A percentile compares a stretch with the other conserved stretches of the same genome.
These are phyloP conservation scores for Ophiostoma pallidulum DNA, from an alignment of 2,329 filamentous ascomycete species.

Conservation along the genomic window DNA sequence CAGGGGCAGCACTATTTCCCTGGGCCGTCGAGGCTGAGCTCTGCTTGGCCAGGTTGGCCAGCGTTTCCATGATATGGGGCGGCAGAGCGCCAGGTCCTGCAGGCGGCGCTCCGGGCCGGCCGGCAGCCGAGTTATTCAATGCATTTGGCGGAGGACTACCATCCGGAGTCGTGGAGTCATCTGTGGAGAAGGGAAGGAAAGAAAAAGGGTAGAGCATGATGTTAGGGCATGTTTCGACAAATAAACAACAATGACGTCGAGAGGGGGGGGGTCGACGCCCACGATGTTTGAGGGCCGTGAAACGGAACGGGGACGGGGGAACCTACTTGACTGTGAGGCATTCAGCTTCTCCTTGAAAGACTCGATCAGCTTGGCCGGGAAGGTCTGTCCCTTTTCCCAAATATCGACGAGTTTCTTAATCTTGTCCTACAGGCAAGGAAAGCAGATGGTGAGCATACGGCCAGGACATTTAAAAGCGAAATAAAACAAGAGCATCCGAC, in stretches of 20 bases:
- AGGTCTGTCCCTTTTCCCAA: conserved; percentile 93
- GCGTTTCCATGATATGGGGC: conserved; percentile 61
- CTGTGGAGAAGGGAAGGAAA: conserved; percentile 36
- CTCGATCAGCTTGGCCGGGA: conserved; percentile 68
- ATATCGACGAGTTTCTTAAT: conserved; percentile 93
- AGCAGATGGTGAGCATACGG: conserved; percentile 31
- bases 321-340: conserved; percentile 55
- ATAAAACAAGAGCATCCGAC: background rate
- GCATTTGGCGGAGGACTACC: conserved; percentile 47
- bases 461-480: no score
- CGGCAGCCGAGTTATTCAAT: conserved; percentile 27
- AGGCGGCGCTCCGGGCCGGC: conserved; percentile 21
- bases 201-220: conserved; percentile 6
- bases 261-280: no score
- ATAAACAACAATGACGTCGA: no score
- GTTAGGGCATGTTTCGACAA: conserved; percentile 5
- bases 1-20: no score
- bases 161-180: conserved; percentile 61
- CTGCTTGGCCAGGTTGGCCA: conserved; percentile 73
- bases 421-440: conserved; percentile 63
- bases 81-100: conserved; percentile 33
- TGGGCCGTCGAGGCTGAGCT: conserved; percentile 45
- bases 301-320: conserved; percentile 15
- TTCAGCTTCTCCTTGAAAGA: conserved; percentile 75
- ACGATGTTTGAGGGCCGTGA: no score